A percentile compares a stretch with the other conserved stretches of the same genome.
Conservation (phyloP, 768 basidiomycete genomes). For the Amanita rubescens region DNA sequence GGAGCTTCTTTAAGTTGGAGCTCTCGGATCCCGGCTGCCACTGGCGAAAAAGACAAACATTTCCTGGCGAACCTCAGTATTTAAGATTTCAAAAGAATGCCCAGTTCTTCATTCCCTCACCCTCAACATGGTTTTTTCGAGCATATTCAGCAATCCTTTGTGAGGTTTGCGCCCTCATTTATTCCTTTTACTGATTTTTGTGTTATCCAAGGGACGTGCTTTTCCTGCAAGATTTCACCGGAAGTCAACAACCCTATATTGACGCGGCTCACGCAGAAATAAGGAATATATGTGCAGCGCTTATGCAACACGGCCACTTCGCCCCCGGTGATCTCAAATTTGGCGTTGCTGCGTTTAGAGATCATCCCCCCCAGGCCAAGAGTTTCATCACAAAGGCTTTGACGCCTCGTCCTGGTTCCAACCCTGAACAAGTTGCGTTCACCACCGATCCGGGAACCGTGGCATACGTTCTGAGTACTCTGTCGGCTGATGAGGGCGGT, state of each 20-base stretch:
- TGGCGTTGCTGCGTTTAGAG: neutral
- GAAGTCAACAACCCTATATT: neutral
- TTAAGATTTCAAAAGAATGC: too few species aligned
- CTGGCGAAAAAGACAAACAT: too few species aligned
- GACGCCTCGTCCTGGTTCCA: neutral
- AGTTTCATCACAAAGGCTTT: constrained; percentile 5
- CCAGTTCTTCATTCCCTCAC: too few species aligned
- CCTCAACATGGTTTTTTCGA: too few species aligned
- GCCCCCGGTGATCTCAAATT: neutral
- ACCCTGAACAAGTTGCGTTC: neutral
- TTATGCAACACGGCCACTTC: neutral
- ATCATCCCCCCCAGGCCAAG: constrained; percentile 13
- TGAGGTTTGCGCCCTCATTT: too few species aligned
- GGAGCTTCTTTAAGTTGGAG: too few species aligned
- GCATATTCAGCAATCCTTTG: too few species aligned
- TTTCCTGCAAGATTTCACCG: neutral
- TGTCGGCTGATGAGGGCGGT: constrained; percentile 32
- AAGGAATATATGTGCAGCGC: neutral
- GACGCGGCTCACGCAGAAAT: neutral
- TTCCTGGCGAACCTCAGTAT: too few species aligned
- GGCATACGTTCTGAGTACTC: constrained; percentile 32
- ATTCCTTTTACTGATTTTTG: neutral
- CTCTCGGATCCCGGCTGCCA: too few species aligned
- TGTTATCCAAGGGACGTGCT: neutral
- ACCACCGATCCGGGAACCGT: neutral